Base-by-base conservation (phyloP, 2,329 filamentous ascomycete genomes). In the Ophiocordyceps camponoti-leonardi region DNA sequence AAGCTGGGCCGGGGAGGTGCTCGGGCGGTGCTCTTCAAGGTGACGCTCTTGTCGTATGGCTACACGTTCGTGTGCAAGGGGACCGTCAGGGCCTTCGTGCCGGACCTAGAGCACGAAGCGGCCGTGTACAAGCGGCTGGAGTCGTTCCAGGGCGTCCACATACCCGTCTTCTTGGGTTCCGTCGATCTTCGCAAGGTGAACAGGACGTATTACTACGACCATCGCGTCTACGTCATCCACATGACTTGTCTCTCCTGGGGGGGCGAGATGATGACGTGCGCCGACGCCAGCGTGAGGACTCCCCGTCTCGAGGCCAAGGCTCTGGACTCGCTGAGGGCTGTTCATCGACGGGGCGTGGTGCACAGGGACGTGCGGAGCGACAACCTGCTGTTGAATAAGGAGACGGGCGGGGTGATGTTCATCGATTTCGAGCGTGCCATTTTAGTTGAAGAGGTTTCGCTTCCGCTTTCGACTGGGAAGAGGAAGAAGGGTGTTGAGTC, bases 11-110 rank as follows among this genome's bases (percentile, higher is more conserved):
- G 53, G n/a, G 47, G 53, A 26, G 61, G 66, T 6, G 50, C 63
- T 1, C 56, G 60, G 10, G 59, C 65, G 16, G 62, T 59, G 5
- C 51, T 69, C 6, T 70, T 71, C 49, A 54, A 58, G 45, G 52
- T 70, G 4, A 64, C 60, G 10, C 56, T 71, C 37, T 50, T 61
- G 22, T 53, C 48, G 2, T 60, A 68, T 49, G 59, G 64, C 48
- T 71, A 70, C 53, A 67, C 60, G 2, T 63, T 71, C 42, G 54
- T 64, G 26, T 54, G 58, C 44, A 71, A 72, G 51, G 61, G 61
- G 20, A 68, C 59, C 1, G 54, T 62, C 2, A 23, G 16, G 20
- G 55, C 48, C 18, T 64, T 63, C 19, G 48, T 61, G 30, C 16
- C 41, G 6, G 55, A 62, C 47, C 60, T 67, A 6, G 37, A 60